Conservation (phyloP, 768 basidiomycete species). For the Lyophyllum atratum region DNA sequence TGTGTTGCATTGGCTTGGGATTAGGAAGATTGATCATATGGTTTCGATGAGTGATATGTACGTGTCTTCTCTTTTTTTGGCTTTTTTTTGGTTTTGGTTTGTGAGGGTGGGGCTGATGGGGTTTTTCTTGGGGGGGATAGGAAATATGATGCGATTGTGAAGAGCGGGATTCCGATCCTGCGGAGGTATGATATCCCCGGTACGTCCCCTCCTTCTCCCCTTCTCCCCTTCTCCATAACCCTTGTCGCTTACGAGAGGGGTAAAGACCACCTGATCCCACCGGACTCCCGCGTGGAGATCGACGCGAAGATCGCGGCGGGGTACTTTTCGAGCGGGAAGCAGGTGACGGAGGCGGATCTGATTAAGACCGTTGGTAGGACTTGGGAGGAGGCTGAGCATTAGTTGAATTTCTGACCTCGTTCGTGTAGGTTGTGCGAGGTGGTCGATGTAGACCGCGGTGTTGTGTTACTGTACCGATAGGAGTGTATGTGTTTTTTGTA, state of each 20-base stretch:
- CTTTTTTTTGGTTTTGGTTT: not conserved
- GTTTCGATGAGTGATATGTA: slow-evolving; percentile 89
- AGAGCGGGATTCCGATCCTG: slow-evolving; percentile 81
- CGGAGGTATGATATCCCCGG: slow-evolving; percentile 88
- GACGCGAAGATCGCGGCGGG: slow-evolving; percentile 96
- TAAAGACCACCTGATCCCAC: slow-evolving; percentile 82
- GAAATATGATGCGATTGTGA: slow-evolving; percentile 95
- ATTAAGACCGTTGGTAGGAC: slow-evolving; percentile 84
- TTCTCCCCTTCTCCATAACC: not conserved
- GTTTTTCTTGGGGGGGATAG: slow-evolving; percentile 28
- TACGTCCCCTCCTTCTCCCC: slow-evolving; percentile 27
- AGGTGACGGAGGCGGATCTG: slow-evolving; percentile 77
- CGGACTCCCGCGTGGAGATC: slow-evolving; percentile 90
- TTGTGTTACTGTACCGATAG: not conserved
- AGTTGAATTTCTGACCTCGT: no score
- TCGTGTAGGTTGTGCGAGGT: not conserved
- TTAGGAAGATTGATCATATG: slow-evolving; percentile 87
- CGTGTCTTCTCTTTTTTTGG: slow-evolving; percentile 17
- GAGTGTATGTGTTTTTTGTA: not conserved
- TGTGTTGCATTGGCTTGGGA: slow-evolving; percentile 92
- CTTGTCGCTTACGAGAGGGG: not conserved
- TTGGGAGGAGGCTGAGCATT: slow-evolving; percentile 92
- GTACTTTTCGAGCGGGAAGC: slow-evolving; percentile 84
- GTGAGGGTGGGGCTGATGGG: not conserved
- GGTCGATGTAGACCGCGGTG: not conserved